These are phyloP conservation scores for Fusarium musae DNA, from an alignment of 2,329 filamentous ascomycete species.

Conservation along the genomic window DNA sequence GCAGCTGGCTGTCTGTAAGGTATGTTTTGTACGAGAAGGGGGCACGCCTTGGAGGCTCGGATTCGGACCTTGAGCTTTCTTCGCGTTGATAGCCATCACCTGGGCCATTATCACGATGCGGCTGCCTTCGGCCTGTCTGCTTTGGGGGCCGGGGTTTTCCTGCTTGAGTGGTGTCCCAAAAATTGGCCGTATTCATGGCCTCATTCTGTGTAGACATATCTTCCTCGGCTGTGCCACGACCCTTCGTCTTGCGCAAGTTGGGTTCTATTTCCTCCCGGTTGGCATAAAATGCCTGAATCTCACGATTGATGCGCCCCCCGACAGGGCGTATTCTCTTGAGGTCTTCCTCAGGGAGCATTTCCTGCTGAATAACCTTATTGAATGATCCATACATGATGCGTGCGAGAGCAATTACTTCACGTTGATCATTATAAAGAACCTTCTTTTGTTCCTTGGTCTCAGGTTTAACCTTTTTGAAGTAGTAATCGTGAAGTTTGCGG, in stretches of 20 bases:
- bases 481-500: slow-evolving; percentile 51
- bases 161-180: slow-evolving; percentile 49
- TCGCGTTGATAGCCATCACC: not conserved
- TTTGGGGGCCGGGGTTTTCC: slow-evolving; percentile 5
- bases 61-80: not conserved
- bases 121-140: not conserved
- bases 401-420: slow-evolving; percentile 58
- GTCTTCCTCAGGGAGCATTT: slow-evolving; percentile 51
- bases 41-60: not conserved
- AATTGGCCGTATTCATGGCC: slow-evolving; percentile 37
- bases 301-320: slow-evolving; percentile 52
- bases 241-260: slow-evolving; percentile 41
- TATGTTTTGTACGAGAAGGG: not conserved
- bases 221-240: slow-evolving; percentile 31
- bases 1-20: not conserved
- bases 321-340: slow-evolving; percentile 48
- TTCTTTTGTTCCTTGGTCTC: slow-evolving; percentile 41
- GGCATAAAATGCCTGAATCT: slow-evolving; percentile 51
- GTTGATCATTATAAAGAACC: slow-evolving; percentile 49
- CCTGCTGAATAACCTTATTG: slow-evolving; percentile 56
- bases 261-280: slow-evolving; percentile 50
- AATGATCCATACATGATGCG: slow-evolving; percentile 58
- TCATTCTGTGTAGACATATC: slow-evolving; percentile 34
- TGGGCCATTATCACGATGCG: not conserved
- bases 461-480: slow-evolving; percentile 45